phyloP scores from a whole-genome alignment of 2,329 filamentous ascomycete genomes.

The Aspergillus eucalypticola region DNA sequence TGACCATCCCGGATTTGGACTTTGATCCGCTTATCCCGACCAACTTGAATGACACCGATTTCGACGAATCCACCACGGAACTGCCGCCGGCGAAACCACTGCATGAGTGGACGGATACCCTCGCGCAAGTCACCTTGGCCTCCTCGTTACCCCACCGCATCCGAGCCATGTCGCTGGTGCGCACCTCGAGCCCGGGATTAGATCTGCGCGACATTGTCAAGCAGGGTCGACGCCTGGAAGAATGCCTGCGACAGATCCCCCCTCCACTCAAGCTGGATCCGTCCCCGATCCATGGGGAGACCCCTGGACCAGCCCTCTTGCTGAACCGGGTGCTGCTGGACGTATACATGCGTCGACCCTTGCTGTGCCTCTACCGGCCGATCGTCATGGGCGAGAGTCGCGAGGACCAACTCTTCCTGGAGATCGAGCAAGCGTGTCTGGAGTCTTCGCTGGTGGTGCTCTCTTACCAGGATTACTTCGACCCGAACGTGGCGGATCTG shows the following conservation, averaged over 20 bases:
- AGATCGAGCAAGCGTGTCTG: slow-evolving; percentile 25
- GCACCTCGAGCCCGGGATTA: slow-evolving; percentile 5
- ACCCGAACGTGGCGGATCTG: slow-evolving; percentile 30
- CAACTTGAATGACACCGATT: slow-evolving; percentile 45
- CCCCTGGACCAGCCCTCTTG: slow-evolving; percentile 2
- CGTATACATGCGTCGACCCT: slow-evolving; percentile 29
- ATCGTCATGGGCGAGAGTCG: slow-evolving; percentile 17
- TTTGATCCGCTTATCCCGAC: slow-evolving; percentile 41
- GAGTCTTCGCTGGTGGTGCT: slow-evolving; percentile 30
- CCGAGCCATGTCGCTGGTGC: slow-evolving; percentile 14
- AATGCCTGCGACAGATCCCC: slow-evolving; percentile 15
- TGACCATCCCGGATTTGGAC: slow-evolving; percentile 39
- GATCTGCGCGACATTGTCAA: slow-evolving; percentile 14
- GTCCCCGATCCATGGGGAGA: not conserved
- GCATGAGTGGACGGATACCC: slow-evolving; percentile 19
- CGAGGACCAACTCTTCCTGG: slow-evolving; percentile 18
- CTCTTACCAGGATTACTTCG: slow-evolving; percentile 36
- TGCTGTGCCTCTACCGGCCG: slow-evolving; percentile 33
- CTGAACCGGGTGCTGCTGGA: slow-evolving; percentile 29
- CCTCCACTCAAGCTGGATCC: slow-evolving; percentile 6
- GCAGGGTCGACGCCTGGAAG: slow-evolving; percentile 13
- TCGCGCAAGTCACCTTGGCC: slow-evolving; percentile 16
- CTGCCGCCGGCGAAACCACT: slow-evolving; percentile 32
- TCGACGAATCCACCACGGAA: slow-evolving; percentile 37
- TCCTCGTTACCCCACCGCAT: slow-evolving; percentile 20